Evolutionary conservation across 2,329 filamentous ascomycete species (phyloP).

Genomic region (Trichoderma aggressivum): DNA sequence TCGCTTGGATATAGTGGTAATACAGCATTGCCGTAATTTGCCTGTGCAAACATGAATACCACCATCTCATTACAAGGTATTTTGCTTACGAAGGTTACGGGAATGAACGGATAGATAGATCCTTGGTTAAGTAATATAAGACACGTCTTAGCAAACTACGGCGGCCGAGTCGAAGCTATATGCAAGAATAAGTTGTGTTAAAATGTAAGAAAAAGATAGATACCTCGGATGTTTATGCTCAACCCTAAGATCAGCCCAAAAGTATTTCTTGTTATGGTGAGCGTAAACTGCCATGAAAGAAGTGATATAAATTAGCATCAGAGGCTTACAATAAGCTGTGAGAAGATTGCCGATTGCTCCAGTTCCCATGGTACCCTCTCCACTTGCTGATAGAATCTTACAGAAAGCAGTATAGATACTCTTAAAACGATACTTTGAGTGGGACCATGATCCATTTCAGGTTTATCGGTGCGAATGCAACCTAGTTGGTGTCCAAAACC

Average conservation of each 20-base stretch:
- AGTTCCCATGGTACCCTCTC: neutral
- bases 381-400: neutral
- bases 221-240: neutral
- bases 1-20: neutral
- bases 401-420: neutral
- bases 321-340: neutral
- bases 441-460: neutral
- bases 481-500: neutral
- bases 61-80: neutral
- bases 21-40: neutral
- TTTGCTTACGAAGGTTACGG: fast-evolving
- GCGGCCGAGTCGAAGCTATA: neutral
- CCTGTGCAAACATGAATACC: neutral
- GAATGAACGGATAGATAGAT: neutral
- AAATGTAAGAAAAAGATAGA: neutral
- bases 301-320: neutral
- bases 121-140: neutral
- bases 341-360: neutral
- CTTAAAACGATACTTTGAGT: neutral
- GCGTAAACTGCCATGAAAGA: neutral
- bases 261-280: neutral
- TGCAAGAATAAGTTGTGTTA: neutral
- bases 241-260: neutral
- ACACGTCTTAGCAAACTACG: neutral
- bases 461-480: neutral